phyloP scores from a whole-genome alignment of 2,329 filamentous ascomycete genomes.

The Ophiocordyceps robertsii region DNA sequence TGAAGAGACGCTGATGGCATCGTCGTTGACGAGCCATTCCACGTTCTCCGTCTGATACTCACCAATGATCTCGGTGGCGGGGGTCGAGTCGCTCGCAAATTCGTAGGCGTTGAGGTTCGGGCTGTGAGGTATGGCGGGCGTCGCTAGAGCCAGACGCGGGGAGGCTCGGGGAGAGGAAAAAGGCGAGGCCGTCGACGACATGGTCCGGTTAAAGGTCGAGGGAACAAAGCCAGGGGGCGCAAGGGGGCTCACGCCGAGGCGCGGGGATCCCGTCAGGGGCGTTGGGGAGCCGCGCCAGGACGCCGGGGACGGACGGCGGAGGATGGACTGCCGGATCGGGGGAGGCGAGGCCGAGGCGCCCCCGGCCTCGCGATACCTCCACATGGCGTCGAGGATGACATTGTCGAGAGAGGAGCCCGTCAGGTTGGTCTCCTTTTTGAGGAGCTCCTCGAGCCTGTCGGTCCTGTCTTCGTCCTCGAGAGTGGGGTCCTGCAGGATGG shows the following conservation, averaged over 20 bases:
- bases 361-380: slow-evolving; percentile 63
- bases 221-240: slow-evolving; percentile 74
- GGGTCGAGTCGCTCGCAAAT: slow-evolving; percentile 70
- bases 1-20: slow-evolving; percentile 67
- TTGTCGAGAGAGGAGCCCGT: slow-evolving; percentile 73
- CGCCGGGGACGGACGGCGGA: slow-evolving; percentile 82
- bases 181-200: slow-evolving; percentile 70
- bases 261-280: slow-evolving; percentile 69
- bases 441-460: slow-evolving; percentile 75
- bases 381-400: slow-evolving; percentile 78
- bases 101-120: slow-evolving; percentile 91
- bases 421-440: slow-evolving; percentile 66
- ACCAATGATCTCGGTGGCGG: slow-evolving; percentile 74
- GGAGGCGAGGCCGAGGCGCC: slow-evolving; percentile 60
- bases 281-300: slow-evolving; percentile 82
- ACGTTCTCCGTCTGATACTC: slow-evolving; percentile 90
- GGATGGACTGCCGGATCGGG: slow-evolving; percentile 74
- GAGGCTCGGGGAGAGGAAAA: slow-evolving; percentile 91
- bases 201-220: slow-evolving; percentile 59
- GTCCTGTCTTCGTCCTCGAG: slow-evolving; percentile 93
- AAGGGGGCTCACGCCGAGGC: slow-evolving; percentile 68
- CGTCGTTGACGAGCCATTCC: slow-evolving; percentile 92
- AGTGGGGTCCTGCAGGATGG: slow-evolving; percentile 67
- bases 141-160: slow-evolving; percentile 78
- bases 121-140: slow-evolving; percentile 83